Conservation (phyloP, 1,139 yeast genomes). For the Saccharomycopsis hybrid region DNA sequence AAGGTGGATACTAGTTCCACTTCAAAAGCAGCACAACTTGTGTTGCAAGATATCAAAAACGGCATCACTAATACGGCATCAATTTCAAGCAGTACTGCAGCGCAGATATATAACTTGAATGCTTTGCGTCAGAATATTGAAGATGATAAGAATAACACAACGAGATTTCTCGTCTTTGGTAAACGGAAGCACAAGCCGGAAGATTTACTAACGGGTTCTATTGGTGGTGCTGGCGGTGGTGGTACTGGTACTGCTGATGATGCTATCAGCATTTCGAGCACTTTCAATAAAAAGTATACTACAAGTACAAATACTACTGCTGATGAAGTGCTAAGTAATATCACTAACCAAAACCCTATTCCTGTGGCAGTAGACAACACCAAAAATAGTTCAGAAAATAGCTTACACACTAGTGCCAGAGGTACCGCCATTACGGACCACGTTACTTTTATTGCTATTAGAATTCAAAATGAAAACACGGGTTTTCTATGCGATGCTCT, state of each 20-base stretch:
- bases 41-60: constrained; percentile 32
- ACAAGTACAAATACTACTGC: neutral
- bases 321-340: neutral
- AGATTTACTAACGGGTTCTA: no score
- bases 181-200: no score
- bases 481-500: constrained; percentile 73
- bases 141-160: constrained; percentile 69
- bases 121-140: constrained; percentile 54
- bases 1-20: constrained; percentile 71
- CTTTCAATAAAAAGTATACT: no score
- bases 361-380: neutral
- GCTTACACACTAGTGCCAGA: no score
- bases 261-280: neutral
- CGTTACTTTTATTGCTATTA: constrained; percentile 58
- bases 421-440: no score
- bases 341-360: constrained; percentile 10
- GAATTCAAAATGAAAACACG: constrained; percentile 59
- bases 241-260: neutral
- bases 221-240: no score
- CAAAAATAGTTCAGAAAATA: neutral
- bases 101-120: constrained; percentile 55
- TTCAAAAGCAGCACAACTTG: constrained; percentile 72
- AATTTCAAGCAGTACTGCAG: constrained; percentile 58
- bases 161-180: constrained; percentile 66
- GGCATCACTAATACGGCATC: constrained; percentile 39